Evolutionary conservation across 495 filamentous ascomycete species (phyloP), one percentile per base, ranked within the genome.

Genomic region (Cetradonia linearis): DNA sequence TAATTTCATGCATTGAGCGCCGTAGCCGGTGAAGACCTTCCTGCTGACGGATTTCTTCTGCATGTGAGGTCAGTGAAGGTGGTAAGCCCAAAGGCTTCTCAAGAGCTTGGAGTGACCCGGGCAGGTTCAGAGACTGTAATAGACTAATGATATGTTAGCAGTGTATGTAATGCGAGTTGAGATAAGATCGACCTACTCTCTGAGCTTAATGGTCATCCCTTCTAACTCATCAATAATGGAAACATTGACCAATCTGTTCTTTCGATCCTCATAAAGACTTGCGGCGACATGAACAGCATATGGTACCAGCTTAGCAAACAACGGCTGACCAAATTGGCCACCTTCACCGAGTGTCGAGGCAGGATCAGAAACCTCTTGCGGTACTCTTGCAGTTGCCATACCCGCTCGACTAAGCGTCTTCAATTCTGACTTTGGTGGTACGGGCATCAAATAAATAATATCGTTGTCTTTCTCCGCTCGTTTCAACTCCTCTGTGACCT

Each of bases 391-490:
- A 30, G 81, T 75, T 13, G 94, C 93, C 93, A 98, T 96, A 56
- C 82, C 84, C 0, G 90, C 92, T 56, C 93, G 81, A 55, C 90
- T 89, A 5, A 98, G 81, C 1, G 83, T 82, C 69, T 86, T 89
- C 31, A 98, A 79, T 67, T 95, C 91, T 10, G 90, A 83, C 69
- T 95, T 95, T 6, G 89, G 83, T 10, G 93, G 91, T 1, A 96
- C 89, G 2, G 86, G 78, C 56, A 79, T 81, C 5, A 96, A 75
- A 70, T 97, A 98, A 20, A 98, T 95, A 52, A 94, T 72, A 71
- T 98, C 89, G 63, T 98, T 98, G 67, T 98, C 93, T 70, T 89
- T 95, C 71, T 97, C 93, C 0, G 93, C 91, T 53, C 91, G 76
- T 71, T 94, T 96, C 60, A 98, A 67, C 64, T 95, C 89, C 62